These are phyloP conservation scores for Clavispora fructus DNA, from an alignment of 805 yeast species.

Conservation along the genomic window DNA sequence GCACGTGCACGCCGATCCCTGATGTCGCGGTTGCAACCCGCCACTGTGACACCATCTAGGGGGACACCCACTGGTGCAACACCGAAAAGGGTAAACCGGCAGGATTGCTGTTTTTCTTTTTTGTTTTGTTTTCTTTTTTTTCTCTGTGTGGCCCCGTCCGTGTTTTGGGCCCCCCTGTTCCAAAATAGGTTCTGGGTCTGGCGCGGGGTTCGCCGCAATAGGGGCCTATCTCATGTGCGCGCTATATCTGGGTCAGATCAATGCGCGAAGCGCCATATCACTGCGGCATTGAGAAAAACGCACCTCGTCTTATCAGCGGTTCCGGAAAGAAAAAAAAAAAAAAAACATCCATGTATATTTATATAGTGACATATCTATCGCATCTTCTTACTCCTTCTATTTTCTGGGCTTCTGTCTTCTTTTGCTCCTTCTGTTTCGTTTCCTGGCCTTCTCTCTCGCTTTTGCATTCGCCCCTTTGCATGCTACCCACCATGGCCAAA, in stretches of 20 bases:
- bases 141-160: too few relatives aligned
- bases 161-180: too few relatives aligned
- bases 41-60: too few relatives aligned
- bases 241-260: neutral
- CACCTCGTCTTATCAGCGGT: neutral
- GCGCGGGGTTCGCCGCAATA: neutral
- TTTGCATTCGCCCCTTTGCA: neutral
- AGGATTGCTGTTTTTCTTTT: too few relatives aligned
- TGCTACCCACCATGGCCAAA: conserved; percentile 5
- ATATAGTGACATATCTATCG: neutral
- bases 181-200: neutral
- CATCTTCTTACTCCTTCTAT: neutral
- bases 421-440: neutral
- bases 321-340: neutral
- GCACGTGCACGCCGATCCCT: neutral
- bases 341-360: neutral
- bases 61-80: too few relatives aligned
- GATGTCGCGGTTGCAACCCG: too few relatives aligned
- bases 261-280: neutral
- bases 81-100: too few relatives aligned
- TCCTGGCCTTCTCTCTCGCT: neutral
- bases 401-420: too few relatives aligned
- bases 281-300: neutral
- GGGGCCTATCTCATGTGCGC: neutral
- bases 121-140: too few relatives aligned